A percentile compares a stretch with the other conserved stretches of the same genome.
These are phyloP conservation scores for Hibiscus tridactylites DNA, from an alignment of 345 rosid species.

Conservation along the genomic window DNA sequence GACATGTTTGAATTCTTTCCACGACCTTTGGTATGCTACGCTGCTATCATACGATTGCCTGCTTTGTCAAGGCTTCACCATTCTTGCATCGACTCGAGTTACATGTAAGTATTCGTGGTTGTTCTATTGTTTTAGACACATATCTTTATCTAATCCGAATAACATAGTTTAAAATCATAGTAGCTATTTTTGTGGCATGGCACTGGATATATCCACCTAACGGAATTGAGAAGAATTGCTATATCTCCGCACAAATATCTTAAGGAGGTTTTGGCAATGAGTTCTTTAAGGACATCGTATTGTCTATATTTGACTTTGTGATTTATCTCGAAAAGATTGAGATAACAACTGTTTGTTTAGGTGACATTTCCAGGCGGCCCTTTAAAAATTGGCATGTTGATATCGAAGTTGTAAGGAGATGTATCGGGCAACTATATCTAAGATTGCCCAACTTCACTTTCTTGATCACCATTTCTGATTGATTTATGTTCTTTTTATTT, in stretches of 20 bases:
- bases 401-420: too few relatives aligned
- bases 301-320: neutral
- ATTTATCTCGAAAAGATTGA: neutral
- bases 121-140: neutral
- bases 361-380: neutral
- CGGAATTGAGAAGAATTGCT: neutral
- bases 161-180: too few relatives aligned
- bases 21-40: neutral
- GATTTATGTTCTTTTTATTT: too few relatives aligned
- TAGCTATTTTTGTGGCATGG: too few relatives aligned
- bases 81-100: neutral
- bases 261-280: neutral
- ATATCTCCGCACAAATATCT: neutral
- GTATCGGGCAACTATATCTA: too few relatives aligned
- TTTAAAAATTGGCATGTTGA: too few relatives aligned
- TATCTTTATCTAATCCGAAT: too few relatives aligned
- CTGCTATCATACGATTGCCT: neutral
- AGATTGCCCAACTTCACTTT: too few relatives aligned
- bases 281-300: neutral
- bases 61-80: neutral
- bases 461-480: neutral
- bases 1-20: neutral
- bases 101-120: neutral
- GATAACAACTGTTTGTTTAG: neutral
- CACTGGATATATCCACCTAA: too few relatives aligned